A percentile compares a stretch with the other conserved stretches of the same genome.
Conservation (phyloP, 2,329 filamentous ascomycete species). For the Colletotrichum spaethianum region DNA sequence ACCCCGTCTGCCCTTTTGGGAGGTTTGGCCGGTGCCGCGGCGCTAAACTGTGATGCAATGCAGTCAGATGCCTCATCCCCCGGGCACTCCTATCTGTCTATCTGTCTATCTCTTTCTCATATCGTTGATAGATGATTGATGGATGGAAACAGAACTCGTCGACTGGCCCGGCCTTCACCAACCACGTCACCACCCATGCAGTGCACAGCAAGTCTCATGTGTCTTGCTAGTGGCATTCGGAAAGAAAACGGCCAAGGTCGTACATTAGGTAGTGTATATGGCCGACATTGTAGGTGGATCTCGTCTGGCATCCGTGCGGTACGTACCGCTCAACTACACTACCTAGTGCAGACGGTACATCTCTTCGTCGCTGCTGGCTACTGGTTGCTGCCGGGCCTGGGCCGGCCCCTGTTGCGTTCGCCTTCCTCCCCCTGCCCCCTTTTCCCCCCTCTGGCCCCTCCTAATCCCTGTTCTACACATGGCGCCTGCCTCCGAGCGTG, state of each 20-base stretch:
- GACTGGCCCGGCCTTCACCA: too few species aligned
- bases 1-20: not conserved
- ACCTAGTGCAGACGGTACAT: too few species aligned
- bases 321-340: not conserved
- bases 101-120: not conserved
- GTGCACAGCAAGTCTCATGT: not conserved
- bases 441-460: not conserved
- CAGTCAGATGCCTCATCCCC: not conserved
- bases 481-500: slow-evolving; percentile 11
- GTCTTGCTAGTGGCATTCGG: not conserved
- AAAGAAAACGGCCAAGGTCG: not conserved
- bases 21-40: not conserved
- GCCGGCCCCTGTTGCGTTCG: not conserved
- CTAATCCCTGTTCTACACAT: slow-evolving; percentile 35
- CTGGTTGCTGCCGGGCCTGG: not conserved
- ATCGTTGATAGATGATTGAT: too few species aligned
- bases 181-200: too few species aligned
- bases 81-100: too few species aligned
- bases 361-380: not conserved
- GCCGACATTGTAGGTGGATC: too few species aligned
- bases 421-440: not conserved
- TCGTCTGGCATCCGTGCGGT: not conserved
- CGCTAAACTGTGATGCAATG: not conserved
- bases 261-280: too few species aligned
- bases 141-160: not conserved